Evolutionary conservation across 179 eudicot species (phyloP).

Genomic region (Dionaea muscipula): DNA sequence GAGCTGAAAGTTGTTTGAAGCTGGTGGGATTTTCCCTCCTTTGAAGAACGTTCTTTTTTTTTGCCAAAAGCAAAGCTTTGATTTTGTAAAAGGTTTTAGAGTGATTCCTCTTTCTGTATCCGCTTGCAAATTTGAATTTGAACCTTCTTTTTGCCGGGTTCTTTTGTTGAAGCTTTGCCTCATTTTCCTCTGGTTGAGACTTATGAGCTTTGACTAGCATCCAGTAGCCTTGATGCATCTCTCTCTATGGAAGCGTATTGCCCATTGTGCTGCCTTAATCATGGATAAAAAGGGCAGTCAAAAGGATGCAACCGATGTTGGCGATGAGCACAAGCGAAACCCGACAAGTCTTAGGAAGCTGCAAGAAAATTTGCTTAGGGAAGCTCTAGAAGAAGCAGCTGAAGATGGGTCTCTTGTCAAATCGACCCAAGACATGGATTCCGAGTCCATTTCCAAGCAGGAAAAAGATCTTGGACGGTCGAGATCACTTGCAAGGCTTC

Average conservation of each 20-base stretch:
- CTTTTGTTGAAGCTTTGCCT: too few relatives aligned
- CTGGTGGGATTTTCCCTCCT: too few relatives aligned
- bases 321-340: constrained; percentile 38
- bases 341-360: constrained; percentile 50
- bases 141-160: too few relatives aligned
- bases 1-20: too few relatives aligned
- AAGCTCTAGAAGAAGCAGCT: constrained; percentile 95
- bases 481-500: constrained; percentile 67
- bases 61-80: too few relatives aligned
- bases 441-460: constrained; percentile 35
- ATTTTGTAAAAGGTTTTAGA: too few relatives aligned
- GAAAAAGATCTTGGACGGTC: constrained; percentile 70
- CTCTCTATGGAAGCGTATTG: constrained; percentile 92
- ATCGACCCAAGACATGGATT: constrained; percentile 42
- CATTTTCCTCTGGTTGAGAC: too few relatives aligned
- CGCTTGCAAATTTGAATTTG: too few relatives aligned
- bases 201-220: too few relatives aligned
- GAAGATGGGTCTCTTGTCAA: constrained; percentile 86
- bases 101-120: too few relatives aligned
- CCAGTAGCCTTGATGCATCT: too few relatives aligned
- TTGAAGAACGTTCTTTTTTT: too few relatives aligned
- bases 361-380: constrained; percentile 70
- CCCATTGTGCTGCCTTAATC: constrained; percentile 72
- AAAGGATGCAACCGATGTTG: constrained; percentile 45
- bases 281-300: constrained; percentile 66